phyloP scores from a whole-genome alignment of 495 filamentous ascomycete species.

The Daldinia caldariorum region DNA sequence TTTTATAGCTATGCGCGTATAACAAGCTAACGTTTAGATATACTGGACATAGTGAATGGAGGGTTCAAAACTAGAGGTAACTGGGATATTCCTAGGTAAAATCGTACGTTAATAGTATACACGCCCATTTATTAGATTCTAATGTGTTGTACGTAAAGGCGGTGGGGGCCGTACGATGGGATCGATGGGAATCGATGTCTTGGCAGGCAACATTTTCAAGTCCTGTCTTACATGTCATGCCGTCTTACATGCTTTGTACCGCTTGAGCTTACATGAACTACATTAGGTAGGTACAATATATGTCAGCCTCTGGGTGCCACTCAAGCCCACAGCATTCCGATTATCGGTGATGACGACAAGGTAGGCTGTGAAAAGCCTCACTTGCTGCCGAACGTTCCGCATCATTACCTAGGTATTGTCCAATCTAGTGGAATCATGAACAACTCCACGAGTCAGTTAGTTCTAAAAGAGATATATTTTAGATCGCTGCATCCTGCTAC shows the following conservation, averaged over 20 bases:
- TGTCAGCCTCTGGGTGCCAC: background rate
- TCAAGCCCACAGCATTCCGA: background rate
- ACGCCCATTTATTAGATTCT: too few relatives aligned
- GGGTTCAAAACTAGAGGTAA: too few relatives aligned
- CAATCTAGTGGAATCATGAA: too few relatives aligned
- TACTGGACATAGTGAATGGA: too few relatives aligned
- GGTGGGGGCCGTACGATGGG: conserved; percentile 8
- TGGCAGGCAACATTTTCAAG: conserved; percentile 36
- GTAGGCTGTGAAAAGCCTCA: conserved; percentile 21
- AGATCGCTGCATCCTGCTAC: conserved; percentile 20
- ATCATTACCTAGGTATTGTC: too few relatives aligned
- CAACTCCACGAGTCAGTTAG: conserved; percentile 31
- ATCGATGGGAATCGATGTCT: conserved; percentile 15
- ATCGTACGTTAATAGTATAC: background rate
- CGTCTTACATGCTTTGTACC: too few relatives aligned
- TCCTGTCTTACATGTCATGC: conserved; percentile 1
- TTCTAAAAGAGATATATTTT: conserved; percentile 19
- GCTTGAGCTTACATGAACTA: too few relatives aligned
- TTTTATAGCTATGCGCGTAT: too few relatives aligned
- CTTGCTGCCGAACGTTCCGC: conserved; percentile 32
- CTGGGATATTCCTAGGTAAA: background rate
- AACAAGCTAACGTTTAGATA: too few relatives aligned
- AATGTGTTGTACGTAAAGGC: background rate
- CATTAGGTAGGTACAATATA: too few relatives aligned
- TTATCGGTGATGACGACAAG: conserved; percentile 34